Conservation (phyloP, 169 alveolate genomes). For the Cryptosporidium bovis region DNA sequence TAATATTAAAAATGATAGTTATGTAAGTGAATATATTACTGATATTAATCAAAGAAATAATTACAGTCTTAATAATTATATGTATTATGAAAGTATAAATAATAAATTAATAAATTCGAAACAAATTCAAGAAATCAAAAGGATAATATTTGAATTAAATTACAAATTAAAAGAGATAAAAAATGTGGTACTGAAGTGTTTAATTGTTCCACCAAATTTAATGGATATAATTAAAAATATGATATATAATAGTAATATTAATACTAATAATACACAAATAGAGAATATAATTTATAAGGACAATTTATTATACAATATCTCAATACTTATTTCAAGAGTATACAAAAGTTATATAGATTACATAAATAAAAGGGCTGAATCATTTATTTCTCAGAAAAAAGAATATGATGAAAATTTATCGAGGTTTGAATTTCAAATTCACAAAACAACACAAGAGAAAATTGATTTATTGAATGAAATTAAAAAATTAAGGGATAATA, state of each 20-base stretch:
- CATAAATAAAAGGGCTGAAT: neutral
- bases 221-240: neutral
- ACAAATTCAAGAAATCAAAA: neutral
- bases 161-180: conserved; percentile 7
- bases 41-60: too few relatives aligned
- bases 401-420: conserved; percentile 26
- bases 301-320: neutral
- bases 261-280: too few relatives aligned
- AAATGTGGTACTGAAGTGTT: neutral
- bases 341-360: conserved; percentile 1
- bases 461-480: conserved; percentile 21
- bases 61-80: neutral
- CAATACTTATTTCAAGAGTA: neutral
- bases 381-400: conserved; percentile 6
- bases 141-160: conserved; percentile 13
- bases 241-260: neutral
- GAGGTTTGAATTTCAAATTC: neutral
- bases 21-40: too few relatives aligned
- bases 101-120: neutral
- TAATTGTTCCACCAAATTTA: conserved; percentile 15
- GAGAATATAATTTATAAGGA: neutral
- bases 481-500: neutral
- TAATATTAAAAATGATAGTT: neutral
- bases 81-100: neutral
- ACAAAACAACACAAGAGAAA: conserved; percentile 12